Percentiles rank a stretch among this genome's conserved stretches.
These are phyloP conservation scores for Ananas comosus DNA, from an alignment of 176 grass and related monocot genomes.

Conservation along the genomic window DNA sequence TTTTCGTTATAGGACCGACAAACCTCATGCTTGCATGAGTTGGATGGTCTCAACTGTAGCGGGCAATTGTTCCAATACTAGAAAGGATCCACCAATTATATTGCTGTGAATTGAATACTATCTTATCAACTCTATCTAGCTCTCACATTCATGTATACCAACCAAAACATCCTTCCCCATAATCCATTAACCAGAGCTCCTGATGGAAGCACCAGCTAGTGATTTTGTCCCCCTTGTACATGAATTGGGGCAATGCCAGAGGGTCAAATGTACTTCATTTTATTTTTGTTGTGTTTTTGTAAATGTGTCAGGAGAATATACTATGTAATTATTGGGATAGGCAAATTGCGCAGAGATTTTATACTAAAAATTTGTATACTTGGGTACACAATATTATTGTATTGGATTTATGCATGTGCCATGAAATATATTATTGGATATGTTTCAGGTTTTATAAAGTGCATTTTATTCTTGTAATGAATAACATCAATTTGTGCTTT, in stretches of 20 bases:
- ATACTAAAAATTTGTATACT: no score
- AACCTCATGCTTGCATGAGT: neutral
- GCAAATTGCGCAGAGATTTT: no score
- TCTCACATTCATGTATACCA: conserved; percentile 28
- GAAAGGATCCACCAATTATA: conserved; percentile 38
- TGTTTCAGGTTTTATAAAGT: no score
- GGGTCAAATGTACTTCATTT: neutral
- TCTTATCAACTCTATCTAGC: conserved; percentile 22
- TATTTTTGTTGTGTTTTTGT: no score
- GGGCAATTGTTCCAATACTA: conserved; percentile 10
- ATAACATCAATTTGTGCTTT: no score
- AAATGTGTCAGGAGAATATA: no score
- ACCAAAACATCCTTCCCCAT: conserved; percentile 15
- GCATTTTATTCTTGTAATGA: no score
- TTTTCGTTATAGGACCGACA: no score
- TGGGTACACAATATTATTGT: no score
- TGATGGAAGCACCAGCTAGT: neutral
- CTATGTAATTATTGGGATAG: no score
- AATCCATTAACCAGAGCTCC: neutral
- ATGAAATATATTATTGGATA: no score
- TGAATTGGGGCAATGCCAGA: neutral
- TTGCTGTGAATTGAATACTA: conserved; percentile 23
- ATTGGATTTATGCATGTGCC: no score
- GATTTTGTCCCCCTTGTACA: neutral
- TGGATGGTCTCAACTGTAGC: neutral